These are phyloP conservation scores for Globisporangium megalacanthum DNA, from an alignment of 352 stramenopile genomes.

Conservation along the genomic window DNA sequence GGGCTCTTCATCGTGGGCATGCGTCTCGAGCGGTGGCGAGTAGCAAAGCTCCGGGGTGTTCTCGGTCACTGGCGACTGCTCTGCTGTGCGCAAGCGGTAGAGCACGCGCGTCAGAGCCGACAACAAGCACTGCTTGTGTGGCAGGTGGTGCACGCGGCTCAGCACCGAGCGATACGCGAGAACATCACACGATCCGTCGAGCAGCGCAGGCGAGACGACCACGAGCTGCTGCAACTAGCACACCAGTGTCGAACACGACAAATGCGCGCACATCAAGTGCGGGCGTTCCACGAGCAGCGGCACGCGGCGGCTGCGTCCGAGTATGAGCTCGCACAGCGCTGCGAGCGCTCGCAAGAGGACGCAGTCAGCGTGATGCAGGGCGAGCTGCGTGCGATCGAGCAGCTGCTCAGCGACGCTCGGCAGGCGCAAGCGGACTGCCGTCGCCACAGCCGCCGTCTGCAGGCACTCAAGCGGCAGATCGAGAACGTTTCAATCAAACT, in stretches of 20 bases:
- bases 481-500: slow-evolving; percentile 45
- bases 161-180: slow-evolving; percentile 25
- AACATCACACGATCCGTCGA: slow-evolving; percentile 17
- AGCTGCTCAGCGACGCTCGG: slow-evolving; percentile 27
- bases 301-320: slow-evolving; percentile 16
- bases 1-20: slow-evolving; percentile 22
- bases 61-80: slow-evolving; percentile 22
- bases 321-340: slow-evolving; percentile 25
- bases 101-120: slow-evolving; percentile 8
- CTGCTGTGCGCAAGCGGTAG: slow-evolving; percentile 16
- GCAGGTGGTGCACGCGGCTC: slow-evolving; percentile 16
- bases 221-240: slow-evolving; percentile 16
- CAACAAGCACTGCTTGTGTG: slow-evolving; percentile 10
- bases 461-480: slow-evolving; percentile 44
- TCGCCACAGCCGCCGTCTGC: slow-evolving; percentile 21
- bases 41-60: slow-evolving; percentile 10
- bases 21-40: slow-evolving; percentile 19
- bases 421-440: slow-evolving; percentile 32
- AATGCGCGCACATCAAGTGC: slow-evolving; percentile 15
- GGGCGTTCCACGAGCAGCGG: slow-evolving; percentile 20
- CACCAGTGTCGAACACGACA: slow-evolving; percentile 16
- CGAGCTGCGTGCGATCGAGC: slow-evolving; percentile 26
- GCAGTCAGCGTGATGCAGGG: slow-evolving; percentile 28
- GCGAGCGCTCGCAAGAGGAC: slow-evolving; percentile 34
- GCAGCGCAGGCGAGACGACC: slow-evolving; percentile 10